Conservation (phyloP, 352 stramenopile genomes). For the Phytophthora lateralis region DNA sequence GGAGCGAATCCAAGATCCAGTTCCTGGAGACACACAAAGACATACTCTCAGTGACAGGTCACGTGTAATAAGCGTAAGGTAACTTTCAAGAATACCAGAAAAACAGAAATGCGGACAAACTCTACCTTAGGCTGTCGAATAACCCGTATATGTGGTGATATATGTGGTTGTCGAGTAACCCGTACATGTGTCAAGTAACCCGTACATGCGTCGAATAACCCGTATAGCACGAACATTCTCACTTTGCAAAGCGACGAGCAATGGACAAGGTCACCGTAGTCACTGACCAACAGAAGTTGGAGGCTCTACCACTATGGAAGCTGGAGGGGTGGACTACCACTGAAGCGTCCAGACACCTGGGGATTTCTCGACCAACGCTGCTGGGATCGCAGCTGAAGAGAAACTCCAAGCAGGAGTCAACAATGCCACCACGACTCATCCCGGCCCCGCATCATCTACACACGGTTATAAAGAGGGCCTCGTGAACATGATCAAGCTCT, state of each 20-base stretch:
- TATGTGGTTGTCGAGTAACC: no score
- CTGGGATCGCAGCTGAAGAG: background rate
- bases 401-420: background rate
- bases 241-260: no score
- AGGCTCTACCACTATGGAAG: background rate
- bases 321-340: background rate
- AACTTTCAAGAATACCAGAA: no score
- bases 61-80: no score
- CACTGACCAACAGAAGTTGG: background rate
- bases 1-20: background rate
- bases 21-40: background rate
- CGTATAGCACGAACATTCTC: no score
- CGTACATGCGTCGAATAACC: no score
- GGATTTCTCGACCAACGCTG: background rate
- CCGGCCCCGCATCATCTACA: background rate
- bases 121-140: no score
- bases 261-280: background rate
- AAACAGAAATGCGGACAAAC: no score
- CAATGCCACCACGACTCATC: background rate
- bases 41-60: background rate
- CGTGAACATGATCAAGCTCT: background rate
- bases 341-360: background rate
- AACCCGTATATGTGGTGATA: no score
- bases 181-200: no score
- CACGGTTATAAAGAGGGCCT: background rate